Base-by-base conservation (phyloP, 2,329 filamentous ascomycete species). In the Epichloe amarillans region DNA sequence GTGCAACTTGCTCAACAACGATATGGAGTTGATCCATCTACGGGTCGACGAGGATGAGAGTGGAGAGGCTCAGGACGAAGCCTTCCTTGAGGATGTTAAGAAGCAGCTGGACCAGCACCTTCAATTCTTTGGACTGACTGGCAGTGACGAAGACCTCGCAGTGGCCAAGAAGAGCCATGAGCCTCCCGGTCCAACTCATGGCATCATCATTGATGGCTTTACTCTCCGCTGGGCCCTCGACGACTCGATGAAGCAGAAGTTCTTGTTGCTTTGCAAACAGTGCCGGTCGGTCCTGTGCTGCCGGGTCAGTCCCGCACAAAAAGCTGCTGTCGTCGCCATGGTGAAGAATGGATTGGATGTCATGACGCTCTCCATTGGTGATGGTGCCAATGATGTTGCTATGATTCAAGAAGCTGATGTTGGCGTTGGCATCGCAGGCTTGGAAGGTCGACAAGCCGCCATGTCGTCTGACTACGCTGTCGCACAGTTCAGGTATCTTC, bases 381-480 rank as follows among this genome's bases (percentile, higher is more conserved):
- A 96, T 61, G 90, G 90, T 62, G 90, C 90, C 63, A 96, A 96
- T 65, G 90, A 96, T 67, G 88, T 96, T 54, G 89, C 90, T 58
- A 96, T 96, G 90, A 96, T 96, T 60, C 90, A 96, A 68, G 89
- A 95, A 68, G 90, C 90, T 15, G 88, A 96, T 65, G 88, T 96
- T n/a, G 90, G 90, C 65, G 89, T 96, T 42, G 90, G 90, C 68
- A 95, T 96, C 65, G 89, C 88, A 55, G 90, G 90, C 69, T 85
- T 91, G 56, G 90, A 95, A 73, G 89, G 89, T 58, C 79, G 90
- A 58, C 88, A 95, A 67, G 90, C 90, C 37, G 89, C 87, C 61
- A 96, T 96, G 90, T 95, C 88, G 38, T 93, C 90, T 3, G 90
- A 96, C 65, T 96, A 95, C 64, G 89, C 89, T 48, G 94, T 96